Conservation (phyloP, 2,329 filamentous ascomycete species). For the Xylaria digitata region DNA sequence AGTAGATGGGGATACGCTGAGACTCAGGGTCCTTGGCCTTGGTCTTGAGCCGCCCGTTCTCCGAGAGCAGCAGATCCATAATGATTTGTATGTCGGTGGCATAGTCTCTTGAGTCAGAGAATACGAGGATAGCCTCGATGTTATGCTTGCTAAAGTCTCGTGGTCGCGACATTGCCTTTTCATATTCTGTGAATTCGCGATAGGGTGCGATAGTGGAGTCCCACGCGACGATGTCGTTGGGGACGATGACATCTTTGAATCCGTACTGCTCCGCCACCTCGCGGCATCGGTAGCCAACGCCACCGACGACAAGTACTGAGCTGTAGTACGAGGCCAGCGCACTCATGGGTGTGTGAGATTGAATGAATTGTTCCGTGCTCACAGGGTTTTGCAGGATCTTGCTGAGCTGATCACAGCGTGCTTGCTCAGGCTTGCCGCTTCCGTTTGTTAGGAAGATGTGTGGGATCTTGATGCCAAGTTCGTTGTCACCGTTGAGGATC, state of each 20-base stretch:
- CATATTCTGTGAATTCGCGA: conserved; percentile 73
- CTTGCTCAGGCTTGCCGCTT: conserved; percentile 75
- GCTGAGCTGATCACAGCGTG: conserved; percentile 73
- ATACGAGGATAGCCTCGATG: conserved; percentile 80
- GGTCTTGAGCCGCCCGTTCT: conserved; percentile 75
- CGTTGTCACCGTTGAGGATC: conserved; percentile 80
- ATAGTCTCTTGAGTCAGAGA: conserved; percentile 79
- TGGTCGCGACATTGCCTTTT: conserved; percentile 73
- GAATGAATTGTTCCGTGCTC: conserved; percentile 79
- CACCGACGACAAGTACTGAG: conserved; percentile 79
- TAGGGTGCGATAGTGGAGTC: conserved; percentile 76
- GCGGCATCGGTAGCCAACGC: conserved; percentile 79
- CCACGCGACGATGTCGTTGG: conserved; percentile 79
- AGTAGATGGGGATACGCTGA: conserved; percentile 79
- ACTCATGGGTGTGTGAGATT: conserved; percentile 81
- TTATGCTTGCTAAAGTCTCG: conserved; percentile 78
- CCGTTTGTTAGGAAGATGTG: conserved; percentile 82
- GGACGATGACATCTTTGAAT: conserved; percentile 78
- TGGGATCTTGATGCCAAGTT: conserved; percentile 81
- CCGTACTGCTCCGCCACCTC: conserved; percentile 79
- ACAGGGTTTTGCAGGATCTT: conserved; percentile 74
- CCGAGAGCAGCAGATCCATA: conserved; percentile 75
- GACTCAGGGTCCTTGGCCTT: conserved; percentile 72
- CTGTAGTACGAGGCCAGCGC: conserved; percentile 80
- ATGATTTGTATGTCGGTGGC: conserved; percentile 81